Evolutionary conservation across 2,329 filamentous ascomycete genomes (phyloP), one percentile per base, ranked within the genome.

Genomic region (Xylariaceae sp.): DNA sequence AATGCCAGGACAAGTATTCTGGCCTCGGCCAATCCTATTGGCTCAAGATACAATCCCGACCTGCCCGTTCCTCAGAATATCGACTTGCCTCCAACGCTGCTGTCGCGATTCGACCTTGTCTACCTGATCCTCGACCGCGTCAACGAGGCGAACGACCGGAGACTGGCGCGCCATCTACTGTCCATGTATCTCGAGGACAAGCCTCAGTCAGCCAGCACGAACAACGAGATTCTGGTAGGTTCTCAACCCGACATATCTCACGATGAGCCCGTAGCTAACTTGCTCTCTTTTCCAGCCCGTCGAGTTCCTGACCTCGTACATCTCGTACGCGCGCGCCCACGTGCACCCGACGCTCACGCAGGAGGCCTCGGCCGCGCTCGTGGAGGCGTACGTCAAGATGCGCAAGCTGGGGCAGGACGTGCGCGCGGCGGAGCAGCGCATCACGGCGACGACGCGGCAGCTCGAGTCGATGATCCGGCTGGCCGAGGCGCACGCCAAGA

Each of bases 381-480:
- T 93, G 2, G 75, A 84, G 26, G 77, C 87, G 19, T 98, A 98
- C 55, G 84, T 96, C 29, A 83, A 83, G 40, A 95, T 98, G 87
- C 88, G 92, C 45, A 86, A 89, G 53, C 78, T 98, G 0, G 92
- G 92, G 29, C 82, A 88, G 47, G 83, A 89, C 49, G 81, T 90
- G 22, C 86, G 90, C 31, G 75, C 88, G 3, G 77, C 85, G 3
- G 93, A 98, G 61, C 90, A 93, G 60, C 86, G 92, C 46, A 98
- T 98, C 64, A 98, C 92, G 0, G 92, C 92, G 25, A 98, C 92
- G 3, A 98, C 93, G 1, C 78, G 92, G 55, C 92, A 98, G 62
- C 72, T 98, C 5, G 93, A 98, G 64, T 92, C 83, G 29, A 98
- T 98, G 93, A 96, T 98, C 55, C 90, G 92, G 41, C 81, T 98